Conservation (phyloP, 306 rosid species). For the Medicago arabica region DNA sequence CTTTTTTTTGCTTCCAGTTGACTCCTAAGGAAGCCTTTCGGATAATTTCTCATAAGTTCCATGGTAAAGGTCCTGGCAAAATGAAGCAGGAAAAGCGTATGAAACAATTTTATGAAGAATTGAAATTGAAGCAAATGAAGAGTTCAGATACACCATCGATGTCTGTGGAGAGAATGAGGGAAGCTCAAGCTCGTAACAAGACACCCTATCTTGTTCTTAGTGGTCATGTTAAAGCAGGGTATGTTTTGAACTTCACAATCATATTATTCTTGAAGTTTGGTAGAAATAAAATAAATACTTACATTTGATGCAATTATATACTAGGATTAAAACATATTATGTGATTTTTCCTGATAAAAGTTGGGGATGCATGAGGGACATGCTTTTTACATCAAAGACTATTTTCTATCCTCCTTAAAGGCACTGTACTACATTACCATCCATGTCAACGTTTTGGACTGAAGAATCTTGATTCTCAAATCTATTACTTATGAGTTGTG, state of each 20-base stretch:
- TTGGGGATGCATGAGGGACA: conserved; percentile 7
- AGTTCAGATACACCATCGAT: conserved; percentile 87
- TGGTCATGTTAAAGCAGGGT: conserved; percentile 95
- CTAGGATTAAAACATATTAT: neutral
- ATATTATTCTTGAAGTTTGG: conserved; percentile 18
- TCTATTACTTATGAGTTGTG: neutral
- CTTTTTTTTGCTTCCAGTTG: conserved; percentile 64
- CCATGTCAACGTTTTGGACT: conserved; percentile 29
- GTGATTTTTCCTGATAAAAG: conserved; percentile 31
- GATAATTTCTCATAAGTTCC: conserved; percentile 79
- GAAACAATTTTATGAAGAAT: conserved; percentile 86
- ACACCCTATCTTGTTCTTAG: conserved; percentile 96
- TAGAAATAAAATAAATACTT: conserved; percentile 1
- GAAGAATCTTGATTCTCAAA: neutral
- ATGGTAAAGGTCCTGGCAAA: conserved; percentile 95
- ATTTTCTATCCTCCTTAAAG: neutral
- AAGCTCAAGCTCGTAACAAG: conserved; percentile 79
- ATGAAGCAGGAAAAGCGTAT: conserved; percentile 97
- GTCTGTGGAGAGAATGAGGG: conserved; percentile 96
- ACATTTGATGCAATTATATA: conserved; percentile 35
- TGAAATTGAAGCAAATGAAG: conserved; percentile 92
- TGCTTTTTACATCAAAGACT: conserved; percentile 1
- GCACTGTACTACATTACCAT: neutral
- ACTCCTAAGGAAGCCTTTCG: conserved; percentile 95
- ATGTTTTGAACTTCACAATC: conserved; percentile 41